Conservation (phyloP, 2,329 filamentous ascomycete genomes). For the Nemania sp. region DNA sequence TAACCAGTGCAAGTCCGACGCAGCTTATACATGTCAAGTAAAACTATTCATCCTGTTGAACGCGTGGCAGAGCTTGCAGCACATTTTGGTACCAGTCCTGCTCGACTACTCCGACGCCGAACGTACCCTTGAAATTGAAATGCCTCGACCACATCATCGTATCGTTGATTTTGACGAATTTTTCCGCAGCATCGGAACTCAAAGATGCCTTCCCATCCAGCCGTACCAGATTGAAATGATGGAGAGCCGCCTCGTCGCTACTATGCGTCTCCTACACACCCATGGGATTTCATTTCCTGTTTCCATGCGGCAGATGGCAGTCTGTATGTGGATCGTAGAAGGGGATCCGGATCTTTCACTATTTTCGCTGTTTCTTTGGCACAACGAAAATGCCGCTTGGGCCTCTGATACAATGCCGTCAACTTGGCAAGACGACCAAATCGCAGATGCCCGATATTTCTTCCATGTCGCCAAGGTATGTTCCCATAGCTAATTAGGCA, state of each 20-base stretch:
- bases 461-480: slow-evolving; percentile 16
- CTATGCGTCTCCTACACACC: neutral
- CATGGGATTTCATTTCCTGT: neutral
- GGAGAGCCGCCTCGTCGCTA: neutral
- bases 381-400: slow-evolving; percentile 15
- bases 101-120: slow-evolving; percentile 11
- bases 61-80: slow-evolving; percentile 6
- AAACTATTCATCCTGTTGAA: slow-evolving; percentile 16
- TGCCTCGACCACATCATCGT: neutral
- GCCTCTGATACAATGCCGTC: slow-evolving; percentile 8
- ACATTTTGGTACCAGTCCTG: slow-evolving; percentile 3
- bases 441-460: slow-evolving; percentile 7
- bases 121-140: slow-evolving; percentile 3
- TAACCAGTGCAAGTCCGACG: too few relatives aligned
- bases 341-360: too few relatives aligned
- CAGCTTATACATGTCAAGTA: slow-evolving; percentile 11
- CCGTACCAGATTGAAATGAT: neutral
- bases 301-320: neutral
- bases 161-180: neutral
- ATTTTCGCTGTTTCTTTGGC: neutral
- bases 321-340: too few relatives aligned
- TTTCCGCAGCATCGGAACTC: neutral
- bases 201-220: neutral
- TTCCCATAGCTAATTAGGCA: neutral
- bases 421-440: slow-evolving; percentile 17